Evolutionary conservation across 768 basidiomycete genomes (phyloP).

Genomic region (Clathrus columnatus): DNA sequence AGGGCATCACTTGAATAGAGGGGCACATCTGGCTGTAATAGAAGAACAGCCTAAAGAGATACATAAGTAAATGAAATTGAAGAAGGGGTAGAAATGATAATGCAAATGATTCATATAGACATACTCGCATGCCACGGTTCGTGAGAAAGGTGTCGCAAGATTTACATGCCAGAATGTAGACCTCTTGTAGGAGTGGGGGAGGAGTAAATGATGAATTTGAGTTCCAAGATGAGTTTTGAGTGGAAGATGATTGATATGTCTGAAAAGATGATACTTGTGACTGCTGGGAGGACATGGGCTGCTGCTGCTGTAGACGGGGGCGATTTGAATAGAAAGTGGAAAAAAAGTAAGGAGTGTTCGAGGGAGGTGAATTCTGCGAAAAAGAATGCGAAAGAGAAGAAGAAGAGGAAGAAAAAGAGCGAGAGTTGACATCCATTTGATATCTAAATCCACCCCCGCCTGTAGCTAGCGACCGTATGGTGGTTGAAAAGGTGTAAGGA

Average conservation of each 20-base stretch:
- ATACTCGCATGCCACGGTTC: conserved; percentile 79
- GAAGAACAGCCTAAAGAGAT: conserved; percentile 61
- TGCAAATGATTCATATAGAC: conserved; percentile 18
- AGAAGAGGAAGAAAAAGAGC: conserved; percentile 1
- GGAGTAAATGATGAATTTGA: background rate
- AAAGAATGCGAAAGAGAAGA: conserved; percentile 7
- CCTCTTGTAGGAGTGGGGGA: conserved; percentile 27
- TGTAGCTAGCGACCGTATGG: conserved; percentile 11
- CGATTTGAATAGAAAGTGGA: conserved; percentile 4
- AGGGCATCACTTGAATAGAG: conserved; percentile 78
- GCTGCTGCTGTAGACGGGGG: conserved; percentile 5
- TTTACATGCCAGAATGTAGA: conserved; percentile 75
- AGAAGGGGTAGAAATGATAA: background rate
- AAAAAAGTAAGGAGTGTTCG: conserved; percentile 6
- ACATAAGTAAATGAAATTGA: background rate
- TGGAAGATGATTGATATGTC: background rate
- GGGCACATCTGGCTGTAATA: conserved; percentile 71
- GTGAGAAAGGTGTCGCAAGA: conserved; percentile 67
- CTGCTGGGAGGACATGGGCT: background rate
- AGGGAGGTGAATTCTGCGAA: conserved; percentile 3
- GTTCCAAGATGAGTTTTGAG: background rate
- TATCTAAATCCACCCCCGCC: conserved; percentile 1
- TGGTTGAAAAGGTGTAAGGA: background rate
- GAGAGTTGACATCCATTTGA: conserved; percentile 10
- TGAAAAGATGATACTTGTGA: background rate